Evolutionary conservation across 2,329 filamentous ascomycete species (phyloP), one percentile per base, ranked within the genome.

Genomic region (Thelonectria olida): DNA sequence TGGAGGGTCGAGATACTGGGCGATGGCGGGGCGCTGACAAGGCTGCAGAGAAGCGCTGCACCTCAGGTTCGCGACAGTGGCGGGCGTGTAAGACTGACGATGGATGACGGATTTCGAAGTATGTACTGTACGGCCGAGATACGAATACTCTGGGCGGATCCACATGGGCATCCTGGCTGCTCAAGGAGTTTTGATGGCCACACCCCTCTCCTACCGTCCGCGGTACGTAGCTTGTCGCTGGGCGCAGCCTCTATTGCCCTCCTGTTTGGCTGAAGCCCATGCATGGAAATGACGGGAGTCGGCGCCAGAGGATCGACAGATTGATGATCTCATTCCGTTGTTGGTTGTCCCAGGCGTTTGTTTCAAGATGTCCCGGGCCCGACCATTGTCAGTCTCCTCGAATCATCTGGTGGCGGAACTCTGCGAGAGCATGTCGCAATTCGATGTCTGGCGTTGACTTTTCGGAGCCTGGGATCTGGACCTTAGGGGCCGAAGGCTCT

Each of bases 311-410:
- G 69, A 71, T 71, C 69, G 67, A 71, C 69, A 63, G 65, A 63
- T 65, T 66, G 67, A 71, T 71, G 69, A 71, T 71, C 69, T 71
- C 69, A 71, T 71, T 71, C 69, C 66, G 62, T 57, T 67, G 69
- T 68, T 67, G 67, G 66, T 34, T 61, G 59, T 62, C 58, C 63
- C 66, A 67, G 69, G 68, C 64, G 69, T 70, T 70, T 71, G 69
- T 71, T 71, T 71, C 69, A 72, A 71, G 64, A 66, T 70, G 56
- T 62, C 52, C 56, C 47, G 61, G 53, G 31, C 54, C 54, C 56
- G 57, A 58, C 39, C 61, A 50, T 60, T 48, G 51, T 63, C 42
- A 50, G 48, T 51, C 50, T 51, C 62, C 54, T 58, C 66, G 64
- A 71, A 68, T 71, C 66, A 64, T 38, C n/a, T n/a, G 64, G 54